Evolutionary conservation across 306 rosid genomes (phyloP).

Genomic region (barrel medic (Medicago truncatula)): MtrunA17r5.0-ANR NC_053042.1:124001-124500

Average conservation of each 20-base stretch:
- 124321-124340: too few species aligned
- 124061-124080: neutral
- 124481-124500: too few species aligned
- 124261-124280: neutral
- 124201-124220: slow-evolving; percentile 16
- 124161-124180: slow-evolving; percentile 23
- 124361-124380: too few species aligned
- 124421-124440: too few species aligned
- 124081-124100: neutral
- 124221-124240: neutral
- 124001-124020: neutral
- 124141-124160: slow-evolving; percentile 27
- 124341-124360: too few species aligned
- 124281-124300: slow-evolving; percentile 6
- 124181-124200: slow-evolving; percentile 30
- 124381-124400: too few species aligned
- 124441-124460: too few species aligned
- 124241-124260: slow-evolving; percentile 2
- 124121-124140: slow-evolving; percentile 3
- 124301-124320: too few species aligned
- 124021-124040: neutral
- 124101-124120: slow-evolving; percentile 33
- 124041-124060: neutral
- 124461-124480: too few species aligned
- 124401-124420: too few species aligned